Base-by-base conservation (phyloP, 2,329 filamentous ascomycete species). In the Botrytis deweyae region DNA sequence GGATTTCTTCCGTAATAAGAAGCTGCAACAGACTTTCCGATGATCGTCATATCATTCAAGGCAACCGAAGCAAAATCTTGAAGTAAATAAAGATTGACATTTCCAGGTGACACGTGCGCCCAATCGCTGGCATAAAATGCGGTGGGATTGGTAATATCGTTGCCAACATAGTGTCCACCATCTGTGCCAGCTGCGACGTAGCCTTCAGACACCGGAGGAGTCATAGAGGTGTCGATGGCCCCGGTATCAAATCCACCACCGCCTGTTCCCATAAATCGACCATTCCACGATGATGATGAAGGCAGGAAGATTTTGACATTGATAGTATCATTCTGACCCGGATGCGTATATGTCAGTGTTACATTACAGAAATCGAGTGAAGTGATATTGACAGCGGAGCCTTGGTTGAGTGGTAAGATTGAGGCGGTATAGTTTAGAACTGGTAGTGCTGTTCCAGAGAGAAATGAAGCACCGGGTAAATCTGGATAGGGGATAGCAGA, bases 61-160 rank as follows among this genome's bases (percentile, higher is more conserved):
- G 82, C 81, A 0, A 81, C 77, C 0, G 80, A 82, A 0, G 81
- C 83, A 36, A 83, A 82, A 69, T 85, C 82, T 18, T 82, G 78
- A 9, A 85, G 66, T 5, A 80, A 55, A 55, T 74, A 73, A 4
- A 68, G 52, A 61, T 79, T 77, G 8, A 77, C 65, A 38, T 77
- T 77, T 16, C 78, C 76, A 16, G 74, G 46, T 40, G 72, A 74
- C 2, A 65, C 25, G 0, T 75, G 67, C 3, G 69, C 74, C 74
- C 74, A 78, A 3, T 42, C 16, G 2, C 5, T 14, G 2, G 59
- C 63, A 0, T 46, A 58, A 4, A 61, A 0, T 4, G 7, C 7
- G 1, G 18, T 2, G 4, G 52, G 16, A 6, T 3, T 38, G 12
- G 3, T 3, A 12, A n/a, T 20, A 1, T 16, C 18, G 3, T 25